These are phyloP conservation scores for Sisymbrium irio DNA, from an alignment of 345 rosid genomes.

Conservation along the genomic window DNA sequence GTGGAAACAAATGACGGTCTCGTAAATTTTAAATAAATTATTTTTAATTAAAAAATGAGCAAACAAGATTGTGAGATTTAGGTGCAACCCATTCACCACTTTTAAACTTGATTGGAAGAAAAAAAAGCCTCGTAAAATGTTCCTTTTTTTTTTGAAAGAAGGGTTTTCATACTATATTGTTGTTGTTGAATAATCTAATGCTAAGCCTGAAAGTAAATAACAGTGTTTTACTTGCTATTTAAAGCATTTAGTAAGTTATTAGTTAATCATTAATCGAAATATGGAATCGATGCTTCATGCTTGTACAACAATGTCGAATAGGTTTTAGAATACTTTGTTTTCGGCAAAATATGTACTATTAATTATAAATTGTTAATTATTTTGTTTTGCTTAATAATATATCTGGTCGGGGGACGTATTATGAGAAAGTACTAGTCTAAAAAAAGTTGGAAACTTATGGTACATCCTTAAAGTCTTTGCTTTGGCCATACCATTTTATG, in stretches of 20 bases:
- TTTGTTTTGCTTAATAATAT: constrained; percentile 7
- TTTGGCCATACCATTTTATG: constrained; percentile 35
- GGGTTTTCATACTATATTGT: background rate
- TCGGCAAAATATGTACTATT: background rate
- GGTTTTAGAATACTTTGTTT: constrained; percentile 8
- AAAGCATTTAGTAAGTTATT: background rate
- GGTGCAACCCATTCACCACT: background rate
- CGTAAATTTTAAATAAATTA: background rate
- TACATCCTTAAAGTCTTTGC: constrained; percentile 31
- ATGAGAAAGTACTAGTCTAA: constrained; percentile 28
- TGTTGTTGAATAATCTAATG: background rate
- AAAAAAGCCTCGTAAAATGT: too few species aligned
- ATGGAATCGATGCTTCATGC: background rate
- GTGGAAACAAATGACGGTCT: background rate
- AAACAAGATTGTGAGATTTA: background rate
- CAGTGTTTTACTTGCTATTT: background rate
- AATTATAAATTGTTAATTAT: background rate
- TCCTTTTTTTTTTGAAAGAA: too few species aligned
- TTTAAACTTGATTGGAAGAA: background rate
- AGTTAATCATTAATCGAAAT: background rate
- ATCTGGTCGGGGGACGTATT: constrained; percentile 11
- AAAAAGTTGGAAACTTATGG: constrained; percentile 26
- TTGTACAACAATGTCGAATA: constrained; percentile 16
- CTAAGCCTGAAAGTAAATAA: background rate
- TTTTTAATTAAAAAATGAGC: background rate